phyloP scores from a whole-genome alignment of 2,329 filamentous ascomycete genomes.

The Myriosclerotinia duriaeana region DNA sequence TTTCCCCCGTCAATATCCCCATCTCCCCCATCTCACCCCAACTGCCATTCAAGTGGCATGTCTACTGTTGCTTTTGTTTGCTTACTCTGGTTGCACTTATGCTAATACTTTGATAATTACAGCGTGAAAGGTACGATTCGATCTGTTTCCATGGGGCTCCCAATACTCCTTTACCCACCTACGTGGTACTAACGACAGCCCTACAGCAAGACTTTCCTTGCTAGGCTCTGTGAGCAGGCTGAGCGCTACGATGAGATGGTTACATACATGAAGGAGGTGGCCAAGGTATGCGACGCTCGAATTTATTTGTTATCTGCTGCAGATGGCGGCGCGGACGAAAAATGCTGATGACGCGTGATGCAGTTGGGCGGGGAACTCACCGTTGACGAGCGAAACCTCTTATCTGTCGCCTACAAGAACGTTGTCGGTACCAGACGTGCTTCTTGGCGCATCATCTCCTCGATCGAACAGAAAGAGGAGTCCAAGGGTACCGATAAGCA shows the following conservation, averaged over 20 bases:
- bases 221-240: conserved; percentile 99
- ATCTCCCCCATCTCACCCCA: not conserved
- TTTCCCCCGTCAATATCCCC: conserved; percentile 1
- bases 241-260: conserved; percentile 99
- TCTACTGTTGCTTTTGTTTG: conserved; percentile 13
- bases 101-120: conserved; percentile 33
- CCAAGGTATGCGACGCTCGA: conserved; percentile 62
- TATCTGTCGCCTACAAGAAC: conserved; percentile 99
- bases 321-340: conserved; percentile 22
- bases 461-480: conserved; percentile 99
- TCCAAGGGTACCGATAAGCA: conserved; percentile 97
- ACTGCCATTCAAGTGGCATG: conserved; percentile 31
- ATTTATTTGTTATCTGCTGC: conserved; percentile 32
- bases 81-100: conserved; percentile 23
- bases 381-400: conserved; percentile 97
- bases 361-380: conserved; percentile 71
- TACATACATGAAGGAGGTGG: conserved; percentile 99
- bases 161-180: conserved; percentile 19
- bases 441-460: conserved; percentile 99
- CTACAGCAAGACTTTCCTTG: conserved; percentile 97
- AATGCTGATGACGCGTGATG: conserved; percentile 36
- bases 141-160: conserved; percentile 21
- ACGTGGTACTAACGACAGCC: conserved; percentile 32
- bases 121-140: conserved; percentile 41
- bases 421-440: conserved; percentile 97